Conservation (phyloP, 257 asterid species). For the Solanum pimpinellifolium region DNA sequence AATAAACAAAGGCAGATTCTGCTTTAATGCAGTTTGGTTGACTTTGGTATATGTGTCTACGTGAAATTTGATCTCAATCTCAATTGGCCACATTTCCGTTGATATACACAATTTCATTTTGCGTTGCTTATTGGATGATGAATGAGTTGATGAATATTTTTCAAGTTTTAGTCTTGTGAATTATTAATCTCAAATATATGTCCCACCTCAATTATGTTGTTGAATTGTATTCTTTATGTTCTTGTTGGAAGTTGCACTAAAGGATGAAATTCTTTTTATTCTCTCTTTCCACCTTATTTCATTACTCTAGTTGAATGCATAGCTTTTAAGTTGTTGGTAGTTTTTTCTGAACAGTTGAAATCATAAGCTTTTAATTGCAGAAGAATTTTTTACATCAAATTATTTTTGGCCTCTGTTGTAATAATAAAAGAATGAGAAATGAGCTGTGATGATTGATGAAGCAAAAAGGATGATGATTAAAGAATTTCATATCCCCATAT, state of each 20-base stretch:
- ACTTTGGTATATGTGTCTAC: background rate
- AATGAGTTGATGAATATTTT: background rate
- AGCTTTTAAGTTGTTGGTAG: background rate
- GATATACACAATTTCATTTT: background rate
- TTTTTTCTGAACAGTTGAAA: background rate
- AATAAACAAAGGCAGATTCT: background rate
- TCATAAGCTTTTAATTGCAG: background rate
- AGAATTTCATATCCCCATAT: background rate
- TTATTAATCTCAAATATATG: background rate
- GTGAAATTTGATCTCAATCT: background rate
- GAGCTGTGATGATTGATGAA: background rate
- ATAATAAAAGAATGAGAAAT: background rate
- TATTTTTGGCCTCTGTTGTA: background rate
- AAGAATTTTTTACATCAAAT: background rate
- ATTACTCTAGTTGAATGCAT: background rate
- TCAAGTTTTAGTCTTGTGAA: background rate
- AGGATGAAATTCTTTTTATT: background rate
- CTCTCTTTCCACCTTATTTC: background rate
- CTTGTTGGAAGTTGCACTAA: background rate
- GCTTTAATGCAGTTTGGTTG: background rate
- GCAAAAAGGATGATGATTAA: background rate
- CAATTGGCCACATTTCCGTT: background rate
- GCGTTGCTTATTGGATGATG: background rate
- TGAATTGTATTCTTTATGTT: background rate
- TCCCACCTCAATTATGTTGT: background rate